Base-by-base conservation (phyloP, 306 rosid genomes). In the Acmispon strigosus region DNA sequence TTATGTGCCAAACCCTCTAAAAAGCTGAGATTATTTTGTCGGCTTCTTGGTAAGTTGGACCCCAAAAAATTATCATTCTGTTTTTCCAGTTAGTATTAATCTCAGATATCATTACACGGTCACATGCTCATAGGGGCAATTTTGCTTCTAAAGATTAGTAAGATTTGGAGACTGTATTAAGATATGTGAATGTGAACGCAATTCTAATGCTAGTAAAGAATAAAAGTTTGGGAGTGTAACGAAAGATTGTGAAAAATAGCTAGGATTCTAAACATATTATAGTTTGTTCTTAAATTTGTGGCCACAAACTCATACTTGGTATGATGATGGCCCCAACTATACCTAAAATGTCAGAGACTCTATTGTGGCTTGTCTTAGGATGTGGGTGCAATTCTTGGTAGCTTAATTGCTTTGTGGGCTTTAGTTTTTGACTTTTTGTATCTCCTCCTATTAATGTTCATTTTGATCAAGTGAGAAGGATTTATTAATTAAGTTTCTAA, bases 1-100 rank as follows among this genome's bases (percentile, higher is more conserved):
- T 63, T 1, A 66, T 74, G 73, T 48, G 56, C 72, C 70, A 75
- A 71, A 63, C 37, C 16, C 51, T 10, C 48, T 20, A 66, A 78
- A 78, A 76, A 73, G 85, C 22, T 57, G 34, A 62, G 78, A 82
- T 84, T 77, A 79, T 88, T 79, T 67, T 84, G 94, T 86, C 90
- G 84, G 55, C 36, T 77, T 50, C 18, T 32, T 34, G 27, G 19
- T 73, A 60, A 29, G 67, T 76, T 70, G 84, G 84, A 32, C 34
- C 84, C 87, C 85, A 67, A 72, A 76, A 48, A 41, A 49, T 45
- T 68, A 87, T 84, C 67, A 86, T 83, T 64, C n/a, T 76, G 81
- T 81, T 71, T 54, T 50, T 41, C 57, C 69, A 75, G 73, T 77
- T 82, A 52, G 39, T 68, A 77, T 76, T 81, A 27, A 32, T 32